These are phyloP conservation scores for Emergomyces pasteurianus DNA, from an alignment of 2,329 filamentous ascomycete species.

Conservation along the genomic window DNA sequence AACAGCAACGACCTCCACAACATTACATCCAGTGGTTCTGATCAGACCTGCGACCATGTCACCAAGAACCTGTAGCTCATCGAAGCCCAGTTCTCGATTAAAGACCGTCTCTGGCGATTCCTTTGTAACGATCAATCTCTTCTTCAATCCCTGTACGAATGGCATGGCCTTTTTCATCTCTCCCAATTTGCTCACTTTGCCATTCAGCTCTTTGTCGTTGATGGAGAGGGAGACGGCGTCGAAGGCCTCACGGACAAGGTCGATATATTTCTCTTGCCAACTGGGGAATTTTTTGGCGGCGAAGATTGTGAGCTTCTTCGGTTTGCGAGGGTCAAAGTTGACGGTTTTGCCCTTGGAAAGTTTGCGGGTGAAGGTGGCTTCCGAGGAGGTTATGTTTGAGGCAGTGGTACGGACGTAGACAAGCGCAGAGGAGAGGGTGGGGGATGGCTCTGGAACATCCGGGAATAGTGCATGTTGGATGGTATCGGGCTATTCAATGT, in stretches of 20 bases:
- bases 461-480: slow-evolving; percentile 75
- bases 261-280: slow-evolving; percentile 88
- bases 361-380: slow-evolving; percentile 65
- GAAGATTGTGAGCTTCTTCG: slow-evolving; percentile 84
- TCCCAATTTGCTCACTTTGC: slow-evolving; percentile 65
- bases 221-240: slow-evolving; percentile 48
- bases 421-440: slow-evolving; percentile 61
- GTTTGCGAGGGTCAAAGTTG: slow-evolving; percentile 77
- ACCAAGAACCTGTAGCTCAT: slow-evolving; percentile 62
- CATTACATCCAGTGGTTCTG: slow-evolving; percentile 58
- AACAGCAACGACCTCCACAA: slow-evolving; percentile 55
- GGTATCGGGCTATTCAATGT: slow-evolving; percentile 41
- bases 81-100: slow-evolving; percentile 73
- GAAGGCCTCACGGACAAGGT: slow-evolving; percentile 62
- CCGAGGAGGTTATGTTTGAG: slow-evolving; percentile 73
- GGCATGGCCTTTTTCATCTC: slow-evolving; percentile 95
- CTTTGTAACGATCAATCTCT: slow-evolving; percentile 56
- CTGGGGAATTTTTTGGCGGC: slow-evolving; percentile 66
- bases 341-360: slow-evolving; percentile 83
- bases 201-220: slow-evolving; percentile 71
- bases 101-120: slow-evolving; percentile 59
- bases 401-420: slow-evolving; percentile 67
- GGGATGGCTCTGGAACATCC: slow-evolving; percentile 51
- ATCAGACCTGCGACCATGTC: slow-evolving; percentile 73
- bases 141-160: slow-evolving; percentile 81